Evolutionary conservation across 306 rosid genomes (phyloP), one percentile per base, ranked within the genome.

Genomic region (Canavalia ensiformis): DNA sequence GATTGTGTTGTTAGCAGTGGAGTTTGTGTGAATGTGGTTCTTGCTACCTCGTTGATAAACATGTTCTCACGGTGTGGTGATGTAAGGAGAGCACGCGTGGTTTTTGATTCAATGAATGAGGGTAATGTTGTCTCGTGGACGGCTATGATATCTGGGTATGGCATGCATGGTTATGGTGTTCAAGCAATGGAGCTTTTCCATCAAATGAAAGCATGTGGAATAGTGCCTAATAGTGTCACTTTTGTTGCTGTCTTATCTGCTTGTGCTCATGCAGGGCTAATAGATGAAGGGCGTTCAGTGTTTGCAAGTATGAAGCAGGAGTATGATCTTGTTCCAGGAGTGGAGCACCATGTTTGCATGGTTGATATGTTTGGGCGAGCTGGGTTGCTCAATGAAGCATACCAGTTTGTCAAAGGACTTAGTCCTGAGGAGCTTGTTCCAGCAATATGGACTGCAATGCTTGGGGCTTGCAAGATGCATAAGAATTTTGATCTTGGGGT

Each of bases 321-420:
- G 11, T 87, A 90, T 68, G 95, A 90, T 41, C 69, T 92, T 31
- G 82, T 87, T 72, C 97, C 94, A 3, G 91, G 94, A 71, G 89
- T 89, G 81, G 99, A 95, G 80, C 99, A 95, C 74, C 89, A 87
- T 81, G 98, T 90, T 51, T 89, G 95, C 52, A 79, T 93, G 92
- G 99, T 95, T 71, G 99, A 95, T 83, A 90, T 91, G 98, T 86
- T 90, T 31, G 99, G 99, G 34, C 87, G 94, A 18, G 97, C 97
- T 49, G 99, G 99, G 64, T 86, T 90, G 76, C 94, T 95, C 29
- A 47, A 75, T 8, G 94, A 95, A 74, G 99, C 98, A 8, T 85
- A 90, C 77, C 47, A 59, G 8, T 90, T 90, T 62, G 86, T 89
- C 71, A 71, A 78, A 66, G 89, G 82, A 8, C 87, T 86, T 39